Conservation (phyloP, 805 yeast species). For the Blastobotrys terrestris region DNA sequence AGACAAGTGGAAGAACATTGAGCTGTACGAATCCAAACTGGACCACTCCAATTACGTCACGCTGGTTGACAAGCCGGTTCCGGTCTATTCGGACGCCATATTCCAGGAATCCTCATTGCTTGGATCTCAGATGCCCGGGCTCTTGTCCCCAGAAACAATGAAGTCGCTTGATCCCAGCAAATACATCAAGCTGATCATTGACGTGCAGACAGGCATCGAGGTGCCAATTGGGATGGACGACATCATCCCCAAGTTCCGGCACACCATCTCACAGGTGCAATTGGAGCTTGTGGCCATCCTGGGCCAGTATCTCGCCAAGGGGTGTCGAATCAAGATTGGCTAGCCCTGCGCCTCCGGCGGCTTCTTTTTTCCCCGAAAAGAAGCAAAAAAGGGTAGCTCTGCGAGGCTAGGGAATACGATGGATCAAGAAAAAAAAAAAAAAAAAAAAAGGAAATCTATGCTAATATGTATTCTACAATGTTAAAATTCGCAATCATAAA, state of each 20-base stretch:
- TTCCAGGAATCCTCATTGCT: neutral
- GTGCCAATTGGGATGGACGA: neutral
- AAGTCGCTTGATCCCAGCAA: neutral
- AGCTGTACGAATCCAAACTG: constrained; percentile 1
- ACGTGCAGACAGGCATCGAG: neutral
- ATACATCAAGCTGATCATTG: neutral
- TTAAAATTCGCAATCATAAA: constrained; percentile 28
- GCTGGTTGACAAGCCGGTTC: neutral
- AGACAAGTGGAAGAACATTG: constrained; percentile 8
- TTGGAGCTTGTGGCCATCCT: too few relatives aligned
- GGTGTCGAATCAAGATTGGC: neutral
- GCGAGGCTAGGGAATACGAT: neutral
- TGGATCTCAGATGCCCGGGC: constrained; percentile 13
- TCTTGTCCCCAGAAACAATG: neutral
- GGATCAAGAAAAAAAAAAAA: neutral
- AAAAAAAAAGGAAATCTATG: neutral
- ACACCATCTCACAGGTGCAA: too few relatives aligned
- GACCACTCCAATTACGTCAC: constrained; percentile 6
- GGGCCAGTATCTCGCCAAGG: neutral
- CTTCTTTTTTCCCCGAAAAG: too few relatives aligned
- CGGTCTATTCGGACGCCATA: neutral
- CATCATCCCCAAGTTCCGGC: neutral
- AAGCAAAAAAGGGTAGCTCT: too few relatives aligned
- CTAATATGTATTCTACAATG: neutral
- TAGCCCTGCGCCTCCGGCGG: neutral